Base-by-base conservation (phyloP, 495 filamentous ascomycete genomes). In the Xylaria castorea region DNA sequence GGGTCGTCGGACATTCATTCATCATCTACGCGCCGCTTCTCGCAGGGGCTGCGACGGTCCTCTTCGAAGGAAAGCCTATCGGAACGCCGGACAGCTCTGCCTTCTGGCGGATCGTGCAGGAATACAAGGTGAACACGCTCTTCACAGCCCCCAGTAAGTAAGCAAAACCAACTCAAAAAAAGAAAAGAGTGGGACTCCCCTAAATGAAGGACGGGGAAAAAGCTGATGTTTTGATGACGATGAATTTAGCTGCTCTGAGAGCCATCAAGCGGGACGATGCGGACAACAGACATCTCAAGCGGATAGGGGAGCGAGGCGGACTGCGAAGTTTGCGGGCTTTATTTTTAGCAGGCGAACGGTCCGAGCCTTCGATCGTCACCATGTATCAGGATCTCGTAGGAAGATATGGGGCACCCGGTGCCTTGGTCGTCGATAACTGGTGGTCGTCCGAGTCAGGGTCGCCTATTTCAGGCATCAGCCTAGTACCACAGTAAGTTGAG, bases 381-480 rank as follows among this genome's bases (percentile, higher is more conserved):
- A 89, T 92, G 78, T 97, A 94, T 71, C 91, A 94, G 75, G 83
- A 89, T 7, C 85, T 97, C 1, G 83, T 97, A 3, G 75, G 82
- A 14, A 83, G 87, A 66, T 89, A 93, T 74, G 91, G 88, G 48
- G 88, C 89, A 0, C 82, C 81, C 1, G 86, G 87, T 38, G 90
- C 93, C 0, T 83, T 87, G 36, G 92, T 97, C 20, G 86, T 97
- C 64, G 95, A 98, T 79, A 97, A 97, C 78, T 98, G 95, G 95
- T 98, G 95, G 95, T 95, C 93, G 4, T 95, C 93, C 1, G 95
- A 97, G 80, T 93, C 92, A 1, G 95, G 95, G 9, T 93, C 92
- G 5, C 95, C 95, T 7, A 97, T 98, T 72, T 91, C 94, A 0
- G 94, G 93, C 1, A 83, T 97, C 34, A 90, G 93, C 8, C 83